Base-by-base conservation (phyloP, 805 yeast genomes). In the Phaffomyces opuntiae region DNA sequence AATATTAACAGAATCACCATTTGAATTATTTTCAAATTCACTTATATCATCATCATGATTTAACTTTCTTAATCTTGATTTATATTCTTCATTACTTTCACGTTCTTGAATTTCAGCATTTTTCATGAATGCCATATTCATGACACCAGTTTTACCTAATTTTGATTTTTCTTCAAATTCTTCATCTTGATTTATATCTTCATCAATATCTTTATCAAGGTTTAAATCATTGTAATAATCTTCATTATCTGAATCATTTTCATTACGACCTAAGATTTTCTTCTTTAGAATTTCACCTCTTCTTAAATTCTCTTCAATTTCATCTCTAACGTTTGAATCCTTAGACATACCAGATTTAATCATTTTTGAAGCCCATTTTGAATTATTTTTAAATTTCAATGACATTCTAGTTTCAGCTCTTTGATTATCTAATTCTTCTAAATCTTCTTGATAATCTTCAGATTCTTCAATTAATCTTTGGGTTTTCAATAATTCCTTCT, bases 71-170 rank as follows among this genome's bases (percentile, higher is more conserved):
- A 87, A 59, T 40, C 70, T 68, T 48, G 71, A 75, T 38, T 80
- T 62, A 31, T 75, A 73, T 48, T 72, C 70, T 43, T 71, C 64
- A 62, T 87, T 90, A 38, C 73, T 79, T 44, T 74, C 72, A 48
- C 72, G 75, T 50, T 78, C 77, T 53, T 81, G 75, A 46, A 80
- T 81, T 50, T 83, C 95, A 1, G 98, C 98, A 49, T 83, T 84
- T 53, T 75, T 82, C 98, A 91, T 91, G 64, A 91, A 91, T 53
- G 90, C 95, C 98, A 93, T 93, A 41, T 81, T 83, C 75, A 91
- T 67, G 19, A 91, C 82, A 45, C 98, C 97, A n/a, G 75, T 67
- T 63, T 90, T 91, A 19, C 93, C 90, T n/a, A 81, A 63, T 39
- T 70, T 73, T 31, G 68, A 64, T 32, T 63, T 62, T 3, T 55